Base-by-base conservation (phyloP, 2,329 filamentous ascomycete species). In the Venturia oleaginea region DNA sequence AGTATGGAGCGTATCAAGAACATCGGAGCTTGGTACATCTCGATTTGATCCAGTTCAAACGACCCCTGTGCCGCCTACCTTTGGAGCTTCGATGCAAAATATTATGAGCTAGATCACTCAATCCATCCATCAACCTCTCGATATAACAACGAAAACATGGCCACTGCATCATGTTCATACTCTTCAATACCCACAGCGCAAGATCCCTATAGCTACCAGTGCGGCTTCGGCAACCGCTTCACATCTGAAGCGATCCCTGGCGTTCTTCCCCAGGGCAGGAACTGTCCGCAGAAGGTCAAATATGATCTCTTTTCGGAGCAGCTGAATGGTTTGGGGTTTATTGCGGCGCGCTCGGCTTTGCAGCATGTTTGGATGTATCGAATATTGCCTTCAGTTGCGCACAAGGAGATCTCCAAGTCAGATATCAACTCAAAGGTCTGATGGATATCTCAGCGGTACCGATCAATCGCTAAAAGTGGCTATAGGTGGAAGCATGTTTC, bases 331-430 rank as follows among this genome's bases (percentile, higher is more conserved):
- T 70, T 71, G 27, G 65, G 70, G 0, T 72, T 73, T 63, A 66
- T 72, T 13, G 66, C 71, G 15, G 66, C 70, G 19, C 65, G 72
- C 22, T 66, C 65, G 13, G 61, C 67, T 1, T 64, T 66, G 65
- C 74, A 75, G 63, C 73, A 74, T 65, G 69, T 69, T 13, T 72
- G 72, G 70, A 66, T 76, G 48, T 76, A 76, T 64, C 67, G 74
- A 57, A 73, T 73, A 13, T 68, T 73, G 42, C 74, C 74, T 24
- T 73, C 74, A 4, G 73, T 75, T 40, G 74, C 74, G 2, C 74
- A 76, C 64, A 72, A 74, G 72, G 65, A 72, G 66, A 70, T 71
- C n/a, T 72, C 71, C 71, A 71, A 73, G 60, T 73, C 73, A 59
- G 71, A 70, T 46, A 71, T 72, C 59, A 67, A 68, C 37, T 71